phyloP scores from a whole-genome alignment of 305 asterid species.

The Ruellia speciosa region DNA sequence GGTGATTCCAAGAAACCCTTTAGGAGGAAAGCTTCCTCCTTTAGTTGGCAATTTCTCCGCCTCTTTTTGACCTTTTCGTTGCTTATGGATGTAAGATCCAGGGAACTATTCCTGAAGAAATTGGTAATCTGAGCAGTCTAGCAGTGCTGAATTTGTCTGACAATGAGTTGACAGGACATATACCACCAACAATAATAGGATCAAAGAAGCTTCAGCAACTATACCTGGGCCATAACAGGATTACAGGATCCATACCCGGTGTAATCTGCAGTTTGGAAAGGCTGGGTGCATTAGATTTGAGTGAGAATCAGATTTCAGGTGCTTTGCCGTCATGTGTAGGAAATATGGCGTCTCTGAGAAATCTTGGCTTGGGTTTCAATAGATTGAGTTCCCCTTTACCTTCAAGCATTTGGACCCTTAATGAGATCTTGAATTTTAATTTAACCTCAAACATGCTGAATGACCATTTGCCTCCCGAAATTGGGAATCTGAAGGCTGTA shows the following conservation, averaged over 20 bases:
- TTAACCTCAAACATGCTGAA: slow-evolving; percentile 24
- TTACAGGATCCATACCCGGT: slow-evolving; percentile 24
- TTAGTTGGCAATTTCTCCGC: slow-evolving; percentile 29
- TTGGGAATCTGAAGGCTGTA: slow-evolving; percentile 22
- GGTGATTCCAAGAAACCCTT: background rate
- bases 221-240: slow-evolving; percentile 18
- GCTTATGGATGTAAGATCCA: slow-evolving; percentile 13
- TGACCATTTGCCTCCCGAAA: slow-evolving; percentile 24
- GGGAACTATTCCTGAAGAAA: slow-evolving; percentile 24
- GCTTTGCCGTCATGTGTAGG: slow-evolving; percentile 33
- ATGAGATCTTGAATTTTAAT: slow-evolving; percentile 13
- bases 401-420: slow-evolving; percentile 20
- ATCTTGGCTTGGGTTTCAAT: slow-evolving; percentile 24
- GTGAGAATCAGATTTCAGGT: slow-evolving; percentile 22
- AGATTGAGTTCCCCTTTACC: slow-evolving; percentile 25
- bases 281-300: slow-evolving; percentile 21
- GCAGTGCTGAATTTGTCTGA: slow-evolving; percentile 6
- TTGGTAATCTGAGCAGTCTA: slow-evolving; percentile 27
- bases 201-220: slow-evolving; percentile 26
- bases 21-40: slow-evolving; percentile 21
- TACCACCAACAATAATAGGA: slow-evolving; percentile 18
- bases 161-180: slow-evolving; percentile 25
- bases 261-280: slow-evolving; percentile 19
- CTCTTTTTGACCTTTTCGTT: slow-evolving; percentile 16
- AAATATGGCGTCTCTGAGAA: slow-evolving; percentile 20